Conservation (phyloP, 352 stramenopile species). For the Chrysophaeum taylorii region DNA sequence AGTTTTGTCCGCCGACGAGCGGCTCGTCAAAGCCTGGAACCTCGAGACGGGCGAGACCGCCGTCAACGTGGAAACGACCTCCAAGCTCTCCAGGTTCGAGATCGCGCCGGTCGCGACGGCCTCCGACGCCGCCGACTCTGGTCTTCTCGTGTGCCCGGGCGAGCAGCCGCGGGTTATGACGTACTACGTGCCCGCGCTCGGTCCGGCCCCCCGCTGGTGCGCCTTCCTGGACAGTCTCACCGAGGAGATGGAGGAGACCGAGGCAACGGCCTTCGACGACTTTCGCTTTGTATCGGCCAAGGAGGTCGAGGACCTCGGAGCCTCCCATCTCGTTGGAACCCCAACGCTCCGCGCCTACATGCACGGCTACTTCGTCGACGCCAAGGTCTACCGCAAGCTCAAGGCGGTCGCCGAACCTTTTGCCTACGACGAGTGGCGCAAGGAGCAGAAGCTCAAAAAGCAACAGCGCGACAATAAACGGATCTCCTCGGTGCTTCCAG, state of each 20-base stretch:
- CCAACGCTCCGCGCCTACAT: slow-evolving; percentile 93
- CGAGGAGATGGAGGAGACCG: slow-evolving; percentile 90
- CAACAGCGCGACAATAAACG: slow-evolving; percentile 74
- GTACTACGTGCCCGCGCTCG: slow-evolving; percentile 96
- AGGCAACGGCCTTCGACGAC: slow-evolving; percentile 89
- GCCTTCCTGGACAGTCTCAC: slow-evolving; percentile 98
- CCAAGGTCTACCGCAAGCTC: slow-evolving; percentile 89
- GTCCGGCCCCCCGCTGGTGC: slow-evolving; percentile 86
- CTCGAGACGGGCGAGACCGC: slow-evolving; percentile 67
- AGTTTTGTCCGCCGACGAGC: slow-evolving; percentile 85
- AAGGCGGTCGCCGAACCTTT: slow-evolving; percentile 90
- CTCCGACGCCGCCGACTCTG: slow-evolving; percentile 63
- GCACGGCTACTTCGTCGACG: slow-evolving; percentile 99
- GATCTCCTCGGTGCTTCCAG: slow-evolving; percentile 61
- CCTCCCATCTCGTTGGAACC: slow-evolving; percentile 93
- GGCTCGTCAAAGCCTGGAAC: slow-evolving; percentile 97
- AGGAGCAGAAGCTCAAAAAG: slow-evolving; percentile 85
- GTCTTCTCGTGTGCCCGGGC: slow-evolving; percentile 86
- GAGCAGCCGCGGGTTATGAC: slow-evolving; percentile 90
- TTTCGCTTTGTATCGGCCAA: slow-evolving; percentile 95
- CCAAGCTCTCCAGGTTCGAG: slow-evolving; percentile 88
- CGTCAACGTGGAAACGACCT: slow-evolving; percentile 91
- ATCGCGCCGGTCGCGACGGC: slow-evolving; percentile 67
- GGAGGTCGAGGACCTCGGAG: slow-evolving; percentile 86
- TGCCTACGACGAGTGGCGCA: slow-evolving; percentile 92